These are phyloP conservation scores for Trametes maxima DNA, from an alignment of 768 basidiomycete genomes.

Conservation along the genomic window DNA sequence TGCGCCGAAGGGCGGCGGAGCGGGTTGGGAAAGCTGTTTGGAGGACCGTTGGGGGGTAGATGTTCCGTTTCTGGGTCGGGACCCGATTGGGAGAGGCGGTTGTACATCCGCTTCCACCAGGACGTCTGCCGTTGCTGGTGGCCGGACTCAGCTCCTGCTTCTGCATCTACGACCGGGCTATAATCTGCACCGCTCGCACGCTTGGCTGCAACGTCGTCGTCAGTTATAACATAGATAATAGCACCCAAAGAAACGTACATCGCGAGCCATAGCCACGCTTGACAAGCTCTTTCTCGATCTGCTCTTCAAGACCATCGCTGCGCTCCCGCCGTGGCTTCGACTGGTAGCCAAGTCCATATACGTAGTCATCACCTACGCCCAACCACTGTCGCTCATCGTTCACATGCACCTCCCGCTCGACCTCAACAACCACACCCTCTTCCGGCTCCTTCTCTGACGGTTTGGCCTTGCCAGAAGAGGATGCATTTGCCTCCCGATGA, in stretches of 20 bases:
- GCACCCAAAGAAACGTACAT: slow-evolving; percentile 15
- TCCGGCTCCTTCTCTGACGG: slow-evolving; percentile 9
- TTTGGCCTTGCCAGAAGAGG: slow-evolving; percentile 7
- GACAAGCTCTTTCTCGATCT: slow-evolving; percentile 56
- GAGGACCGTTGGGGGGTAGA: neutral
- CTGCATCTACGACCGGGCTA: slow-evolving; percentile 20
- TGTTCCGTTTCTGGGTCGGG: slow-evolving; percentile 16
- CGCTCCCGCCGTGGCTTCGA: slow-evolving; percentile 40
- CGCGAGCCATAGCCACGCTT: slow-evolving; percentile 43
- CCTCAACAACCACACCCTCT: slow-evolving; percentile 40
- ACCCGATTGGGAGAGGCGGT: slow-evolving; percentile 48
- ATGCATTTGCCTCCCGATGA: slow-evolving; percentile 13
- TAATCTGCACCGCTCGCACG: slow-evolving; percentile 1
- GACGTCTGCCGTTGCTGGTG: slow-evolving; percentile 42
- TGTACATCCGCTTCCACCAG: slow-evolving; percentile 61
- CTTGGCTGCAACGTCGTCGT: slow-evolving; percentile 8
- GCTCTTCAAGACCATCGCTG: slow-evolving; percentile 54
- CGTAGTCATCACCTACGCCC: slow-evolving; percentile 43
- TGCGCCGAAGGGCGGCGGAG: neutral
- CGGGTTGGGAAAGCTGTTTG: neutral
- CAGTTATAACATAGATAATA: neutral
- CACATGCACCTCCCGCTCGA: slow-evolving; percentile 45
- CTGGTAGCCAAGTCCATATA: slow-evolving; percentile 43
- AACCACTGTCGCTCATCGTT: slow-evolving; percentile 56
- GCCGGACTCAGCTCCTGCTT: slow-evolving; percentile 16